Evolutionary conservation across 768 basidiomycete genomes (phyloP).

Genomic region (Serendipita sp.): DNA sequence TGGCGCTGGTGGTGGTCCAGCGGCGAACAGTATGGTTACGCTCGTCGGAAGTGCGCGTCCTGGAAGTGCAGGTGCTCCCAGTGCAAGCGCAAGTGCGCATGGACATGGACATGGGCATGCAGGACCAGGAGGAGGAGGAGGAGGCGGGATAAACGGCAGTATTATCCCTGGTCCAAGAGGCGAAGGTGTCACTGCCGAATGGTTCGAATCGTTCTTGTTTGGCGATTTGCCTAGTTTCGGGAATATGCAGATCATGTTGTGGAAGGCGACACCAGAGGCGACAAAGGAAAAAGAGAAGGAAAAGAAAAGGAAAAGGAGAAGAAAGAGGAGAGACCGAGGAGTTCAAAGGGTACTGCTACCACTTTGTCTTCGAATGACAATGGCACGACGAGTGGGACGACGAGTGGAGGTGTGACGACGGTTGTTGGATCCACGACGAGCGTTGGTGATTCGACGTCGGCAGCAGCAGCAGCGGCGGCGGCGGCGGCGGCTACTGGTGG

Average conservation of each 20-base stretch:
- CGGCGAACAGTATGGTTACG: too few relatives aligned
- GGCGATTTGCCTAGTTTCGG: slow-evolving; percentile 67
- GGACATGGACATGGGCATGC: too few relatives aligned
- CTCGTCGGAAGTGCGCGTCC: too few relatives aligned
- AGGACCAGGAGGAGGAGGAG: too few relatives aligned
- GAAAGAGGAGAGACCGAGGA: slow-evolving; percentile 1
- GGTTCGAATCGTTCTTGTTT: slow-evolving; percentile 68
- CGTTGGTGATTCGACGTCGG: slow-evolving; percentile 8
- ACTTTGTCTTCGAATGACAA: neutral
- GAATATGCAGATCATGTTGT: slow-evolving; percentile 48
- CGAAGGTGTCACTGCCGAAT: slow-evolving; percentile 25
- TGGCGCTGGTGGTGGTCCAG: neutral
- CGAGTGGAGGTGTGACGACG: slow-evolving; percentile 1
- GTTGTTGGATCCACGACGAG: neutral
- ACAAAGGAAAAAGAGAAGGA: slow-evolving; percentile 7
- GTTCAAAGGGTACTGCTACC: neutral
- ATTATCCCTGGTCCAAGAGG: too few relatives aligned
- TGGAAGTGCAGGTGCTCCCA: too few relatives aligned
- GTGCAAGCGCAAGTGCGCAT: too few relatives aligned
- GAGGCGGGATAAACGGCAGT: too few relatives aligned
- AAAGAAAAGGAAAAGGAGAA: neutral
- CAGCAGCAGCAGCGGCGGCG: slow-evolving; percentile 32
- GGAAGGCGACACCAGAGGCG: slow-evolving; percentile 24
- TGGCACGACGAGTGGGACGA: neutral
- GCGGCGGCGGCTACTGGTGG: slow-evolving; percentile 32